phyloP scores from a whole-genome alignment of 805 yeast genomes.

The Saturnispora silvae region DNA sequence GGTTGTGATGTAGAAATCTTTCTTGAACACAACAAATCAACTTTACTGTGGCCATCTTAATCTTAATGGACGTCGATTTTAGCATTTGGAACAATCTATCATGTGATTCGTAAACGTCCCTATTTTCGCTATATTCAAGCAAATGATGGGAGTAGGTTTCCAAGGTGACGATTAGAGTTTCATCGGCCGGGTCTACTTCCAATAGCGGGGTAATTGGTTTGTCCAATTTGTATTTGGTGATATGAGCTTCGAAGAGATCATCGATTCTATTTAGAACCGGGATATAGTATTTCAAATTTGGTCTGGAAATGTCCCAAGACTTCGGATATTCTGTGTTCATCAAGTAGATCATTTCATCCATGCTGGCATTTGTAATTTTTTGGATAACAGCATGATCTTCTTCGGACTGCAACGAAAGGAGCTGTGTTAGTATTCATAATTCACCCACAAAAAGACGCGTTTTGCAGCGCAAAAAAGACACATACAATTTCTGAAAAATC shows the following conservation, averaged over 20 bases:
- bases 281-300: conserved; percentile 65
- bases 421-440: conserved; percentile 8
- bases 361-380: conserved; percentile 12
- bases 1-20: conserved; percentile 39
- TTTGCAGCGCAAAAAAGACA: neutral
- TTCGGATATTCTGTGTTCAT: conserved; percentile 15
- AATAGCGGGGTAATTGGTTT: conserved; percentile 37
- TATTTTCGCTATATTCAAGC: conserved; percentile 58
- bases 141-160: conserved; percentile 52
- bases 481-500: conserved; percentile 7
- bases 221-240: conserved; percentile 43
- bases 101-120: conserved; percentile 56
- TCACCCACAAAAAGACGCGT: neutral
- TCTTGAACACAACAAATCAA: conserved; percentile 45
- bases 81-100: conserved; percentile 50
- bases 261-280: conserved; percentile 70
- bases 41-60: conserved; percentile 50
- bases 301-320: conserved; percentile 25
- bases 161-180: conserved; percentile 36
- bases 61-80: conserved; percentile 46
- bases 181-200: conserved; percentile 37
- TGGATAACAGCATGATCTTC: conserved; percentile 14
- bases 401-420: conserved; percentile 10
- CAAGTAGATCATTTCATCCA: conserved; percentile 15
- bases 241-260: conserved; percentile 42